Evolutionary conservation across 139 green algal species (phyloP), one percentile per base, ranked within the genome.

Genomic region (Dunaliella primolecta): DNA sequence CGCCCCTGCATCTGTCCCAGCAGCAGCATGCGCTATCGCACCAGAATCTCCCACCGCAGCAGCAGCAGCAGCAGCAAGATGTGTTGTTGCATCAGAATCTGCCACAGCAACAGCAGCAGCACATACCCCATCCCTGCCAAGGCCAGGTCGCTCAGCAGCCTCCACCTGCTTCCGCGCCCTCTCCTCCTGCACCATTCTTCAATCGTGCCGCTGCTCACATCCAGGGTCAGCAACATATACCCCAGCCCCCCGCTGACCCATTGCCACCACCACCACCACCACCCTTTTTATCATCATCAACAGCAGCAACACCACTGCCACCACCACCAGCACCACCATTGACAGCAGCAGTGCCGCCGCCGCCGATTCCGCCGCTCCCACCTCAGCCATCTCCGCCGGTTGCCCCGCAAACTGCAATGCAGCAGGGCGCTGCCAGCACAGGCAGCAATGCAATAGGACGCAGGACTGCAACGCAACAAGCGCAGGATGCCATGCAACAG

Each of bases 31-130:
- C 25, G 75, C 75, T 56, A 46, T 74, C 76, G 71, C 71, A 77
- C 11, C 71, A 77, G 21, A 7, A 77, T n/a, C 81, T 57, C 55
- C 81, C 78, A n/a, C 80, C 36, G 46, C 46, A 76, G 38, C 80
- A 76, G 38, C 85, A 34, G 35, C 33, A 33, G 75, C 75, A 81
- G 75, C 75, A 55, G 75, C 29, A 81, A 32, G 3, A 38, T 23
- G 20, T n/a, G 56, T 23, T n/a, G 56, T 23, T n/a, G 56, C 56
- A 72, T 20, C 56, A 72, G 56, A 20, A 72, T 20, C 71, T 11
- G 15, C 71, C 25, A 32, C 71, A 77, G 11, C 21, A n/a, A 32
- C 21, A n/a, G 15, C 71, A 21, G 21, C 71, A 21, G 15, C 71
- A 21, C 71, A n/a, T 32, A n/a, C 15, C 71, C 29, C 29, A 7